Evolutionary conservation across 306 rosid genomes (phyloP).

Genomic region (Sicyos baderoa): DNA sequence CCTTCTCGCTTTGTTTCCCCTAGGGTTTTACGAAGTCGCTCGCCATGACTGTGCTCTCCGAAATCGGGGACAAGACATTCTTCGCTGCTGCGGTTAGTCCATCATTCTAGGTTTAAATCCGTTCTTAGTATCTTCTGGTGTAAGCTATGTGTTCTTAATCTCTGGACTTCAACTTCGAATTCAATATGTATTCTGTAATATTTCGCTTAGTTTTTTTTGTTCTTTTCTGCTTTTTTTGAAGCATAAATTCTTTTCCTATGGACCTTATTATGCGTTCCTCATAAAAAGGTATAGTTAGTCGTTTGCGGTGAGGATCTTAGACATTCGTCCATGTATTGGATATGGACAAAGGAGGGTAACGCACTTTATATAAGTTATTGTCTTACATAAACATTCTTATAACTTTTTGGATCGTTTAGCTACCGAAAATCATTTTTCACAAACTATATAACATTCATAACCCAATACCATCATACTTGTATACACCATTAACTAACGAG

Average conservation of each 20-base stretch:
- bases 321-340: neutral
- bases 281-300: neutral
- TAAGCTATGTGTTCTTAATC: neutral
- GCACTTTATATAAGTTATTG: neutral
- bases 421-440: neutral
- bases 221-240: neutral
- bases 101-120: neutral
- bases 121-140: neutral
- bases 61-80: slow-evolving; percentile 96
- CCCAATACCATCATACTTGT: neutral
- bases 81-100: slow-evolving; percentile 84
- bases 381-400: neutral
- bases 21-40: slow-evolving; percentile 93
- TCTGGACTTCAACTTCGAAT: neutral
- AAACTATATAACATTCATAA: neutral
- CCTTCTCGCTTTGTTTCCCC: neutral
- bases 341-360: neutral
- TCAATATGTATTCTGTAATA: neutral
- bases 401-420: neutral
- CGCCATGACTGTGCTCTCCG: slow-evolving; percentile 90
- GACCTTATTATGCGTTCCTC: neutral
- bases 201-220: neutral
- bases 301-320: neutral
- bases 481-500: slow-evolving; percentile 4
- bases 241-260: neutral